Conservation (phyloP, 1,139 yeast species). For the Pichiaceae sp. region DNA sequence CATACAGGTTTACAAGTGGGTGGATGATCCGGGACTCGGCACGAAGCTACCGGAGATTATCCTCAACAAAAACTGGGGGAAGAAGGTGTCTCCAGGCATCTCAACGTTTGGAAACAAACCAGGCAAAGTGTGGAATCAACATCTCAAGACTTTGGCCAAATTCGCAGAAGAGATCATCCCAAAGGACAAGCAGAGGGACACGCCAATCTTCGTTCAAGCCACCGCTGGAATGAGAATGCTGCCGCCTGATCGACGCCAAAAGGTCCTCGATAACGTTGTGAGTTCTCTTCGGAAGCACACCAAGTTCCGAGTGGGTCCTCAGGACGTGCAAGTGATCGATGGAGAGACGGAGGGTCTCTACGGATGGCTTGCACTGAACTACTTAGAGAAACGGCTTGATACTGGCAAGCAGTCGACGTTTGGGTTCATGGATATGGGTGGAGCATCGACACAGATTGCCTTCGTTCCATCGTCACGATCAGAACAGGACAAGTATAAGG, state of each 20-base stretch:
- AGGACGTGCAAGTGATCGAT: constrained; percentile 64
- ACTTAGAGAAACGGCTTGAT: constrained; percentile 28
- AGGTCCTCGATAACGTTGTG: constrained; percentile 46
- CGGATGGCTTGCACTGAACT: constrained; percentile 75
- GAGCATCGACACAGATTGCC: constrained; percentile 78
- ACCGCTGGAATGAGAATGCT: constrained; percentile 80
- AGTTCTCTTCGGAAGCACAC: constrained; percentile 37
- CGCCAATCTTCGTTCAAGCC: constrained; percentile 68
- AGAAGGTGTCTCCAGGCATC: constrained; percentile 62
- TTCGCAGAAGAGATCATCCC: constrained; percentile 59
- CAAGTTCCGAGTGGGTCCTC: constrained; percentile 36
- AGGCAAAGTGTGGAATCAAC: constrained; percentile 49
- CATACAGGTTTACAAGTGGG: constrained; percentile 63
- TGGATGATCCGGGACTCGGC: constrained; percentile 28
- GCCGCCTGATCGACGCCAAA: constrained; percentile 35
- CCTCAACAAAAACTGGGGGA: constrained; percentile 53
- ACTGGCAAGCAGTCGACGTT: constrained; percentile 29
- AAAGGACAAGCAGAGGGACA: constrained; percentile 36
- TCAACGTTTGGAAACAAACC: constrained; percentile 47
- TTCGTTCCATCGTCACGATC: constrained; percentile 55
- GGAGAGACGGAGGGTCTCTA: constrained; percentile 76
- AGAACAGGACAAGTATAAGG: constrained; percentile 48
- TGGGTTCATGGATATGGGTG: constrained; percentile 90
- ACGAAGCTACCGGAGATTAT: constrained; percentile 54
- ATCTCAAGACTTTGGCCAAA: constrained; percentile 44